Evolutionary conservation across 495 filamentous ascomycete genomes (phyloP), one percentile per base, ranked within the genome.

Genomic region (Trichoderma erinaceum): DNA sequence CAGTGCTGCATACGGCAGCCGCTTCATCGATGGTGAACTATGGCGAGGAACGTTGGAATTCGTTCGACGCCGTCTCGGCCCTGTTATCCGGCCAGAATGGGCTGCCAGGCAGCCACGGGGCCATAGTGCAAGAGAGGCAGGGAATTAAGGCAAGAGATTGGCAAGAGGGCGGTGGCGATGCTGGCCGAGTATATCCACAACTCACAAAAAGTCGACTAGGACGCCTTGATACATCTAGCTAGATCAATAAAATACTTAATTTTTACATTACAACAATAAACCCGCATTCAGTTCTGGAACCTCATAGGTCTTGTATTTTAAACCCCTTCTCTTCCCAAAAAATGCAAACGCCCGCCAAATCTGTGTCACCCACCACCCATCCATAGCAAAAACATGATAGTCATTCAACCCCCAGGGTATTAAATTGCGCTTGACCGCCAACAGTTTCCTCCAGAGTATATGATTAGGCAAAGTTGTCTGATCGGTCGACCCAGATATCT

Each of bases 401-500:
- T 61, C 23, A 13, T 61, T 15, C 56, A 61, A 23, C 56, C 10
- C 27, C 23, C 23, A 61, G 27, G 27, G 27, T 61, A 61, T 61
- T 61, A 15, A 21, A 56, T 48, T 48, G 44, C 21, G 16, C 29
- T 63, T 21, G 3, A 5, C 7, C 18, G 13, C 35, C 4, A 63
- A 13, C 23, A 35, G 1, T 0, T 43, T 32, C 29, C 63, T 43
- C 35, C 35, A 21, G 18, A 11, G 4, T 15, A 32, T 3, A 16
- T 35, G 56, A 61, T 78, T 85, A 96, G 70, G 90, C 92, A 77
- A 96, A 96, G 77, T 91, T 92, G 81, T 96, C 92, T 68, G 84
- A 83, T 73, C 92, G 83, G 77, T 96, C 92, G 65, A 95, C 91
- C 85, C 91, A 92, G 64, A 93, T 88, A 76, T 96, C 92, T 78